Evolutionary conservation across 108 stramenopile species (phyloP), one percentile per base, ranked within the genome.

Genomic region (Seminavis robusta): DNA sequence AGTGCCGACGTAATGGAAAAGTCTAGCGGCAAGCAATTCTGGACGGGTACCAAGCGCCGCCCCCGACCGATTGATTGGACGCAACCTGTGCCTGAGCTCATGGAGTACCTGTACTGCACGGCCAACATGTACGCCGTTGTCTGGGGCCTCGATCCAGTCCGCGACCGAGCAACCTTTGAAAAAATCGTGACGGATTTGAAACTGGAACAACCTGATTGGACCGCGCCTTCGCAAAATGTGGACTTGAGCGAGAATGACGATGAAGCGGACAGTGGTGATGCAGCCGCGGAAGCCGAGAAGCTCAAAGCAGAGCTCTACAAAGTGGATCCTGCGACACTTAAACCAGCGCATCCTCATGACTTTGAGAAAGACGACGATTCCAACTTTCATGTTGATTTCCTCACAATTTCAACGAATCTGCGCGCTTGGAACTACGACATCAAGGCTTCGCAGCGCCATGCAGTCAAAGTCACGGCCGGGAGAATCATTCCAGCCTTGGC

Each of bases 401-500:
- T 92, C n/a, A 74, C 86, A 7, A 77, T 81, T 11, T 62, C 80
- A 0, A 75, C 77, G 25, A 92, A 90, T 66, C 37, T 92, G 33
- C 69, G 91, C 25, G 73, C 88, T 0, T 74, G 86, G 53, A 83
- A 86, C 44, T 92, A 92, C 55, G 74, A 79, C 28, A 92, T 92
- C 33, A 85, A 86, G 33, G 84, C 79, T 33, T 86, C 90, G 10
- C 79, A 78, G 52, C 51, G 86, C 47, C 86, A 92, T 63, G 54
- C 76, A 6, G 79, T 86, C 8, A 78, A 86, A 59, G 76, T 73
- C 23, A 89, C 88, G 44, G 90, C 90, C 6, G 90, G 90, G 2
- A 67, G 83, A 33, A 92, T 88, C 63, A 88, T 88, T 39, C 86
- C 84, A 3, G 86, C 89, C 32, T 77, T 88, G 43, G 81, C 89